Base-by-base conservation (phyloP, 768 basidiomycete genomes). In the Tephrocybe sp. region DNA sequence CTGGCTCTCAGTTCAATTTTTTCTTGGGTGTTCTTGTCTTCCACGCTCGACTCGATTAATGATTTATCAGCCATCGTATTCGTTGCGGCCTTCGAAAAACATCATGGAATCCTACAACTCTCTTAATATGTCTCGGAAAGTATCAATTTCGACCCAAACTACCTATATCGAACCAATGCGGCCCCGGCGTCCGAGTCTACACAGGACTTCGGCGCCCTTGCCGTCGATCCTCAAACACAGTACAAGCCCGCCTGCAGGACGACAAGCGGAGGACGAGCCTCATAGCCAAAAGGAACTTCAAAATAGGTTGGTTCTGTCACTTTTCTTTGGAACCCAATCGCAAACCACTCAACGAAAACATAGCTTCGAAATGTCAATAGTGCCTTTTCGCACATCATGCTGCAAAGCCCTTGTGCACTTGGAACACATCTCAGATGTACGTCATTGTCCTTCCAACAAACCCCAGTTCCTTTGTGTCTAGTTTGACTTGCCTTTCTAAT, bases 351-450 rank as follows among this genome's bases (percentile, higher is more conserved):
- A 33, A 21, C 25, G 24, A 21, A 44, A 21, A 27, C 6, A 33
- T 22, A 56, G 55, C 25, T 56, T 52, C 12, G 55, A 56, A 36
- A 55, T 58, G 40, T 52, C 57, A 0, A 51, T 58, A 18, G 34
- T 55, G 21, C 45, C 45, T 36, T 53, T 52, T 42, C 36, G 44
- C 2, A 55, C 53, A 12, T 51, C 54, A 0, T 58, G 53, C 37
- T 55, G 57, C 29, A 34, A 45, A 3, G 43, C 46, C 11, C 10
- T 55, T 12, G 51, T 58, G 24, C 23, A 23, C 41, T 18, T 58
- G 4, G 57, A 58, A 45, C 54, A 58, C 25, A 52, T 58, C 12
- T 31, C 50, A 18, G 57, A 58, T 8, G 57, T 55, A 34, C 36
- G 56, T 45, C 16, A 36, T 11, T 15, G 21, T 21, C 15, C 4